phyloP scores from a whole-genome alignment of 345 rosid genomes.

The Brassica rapa region DNA sequence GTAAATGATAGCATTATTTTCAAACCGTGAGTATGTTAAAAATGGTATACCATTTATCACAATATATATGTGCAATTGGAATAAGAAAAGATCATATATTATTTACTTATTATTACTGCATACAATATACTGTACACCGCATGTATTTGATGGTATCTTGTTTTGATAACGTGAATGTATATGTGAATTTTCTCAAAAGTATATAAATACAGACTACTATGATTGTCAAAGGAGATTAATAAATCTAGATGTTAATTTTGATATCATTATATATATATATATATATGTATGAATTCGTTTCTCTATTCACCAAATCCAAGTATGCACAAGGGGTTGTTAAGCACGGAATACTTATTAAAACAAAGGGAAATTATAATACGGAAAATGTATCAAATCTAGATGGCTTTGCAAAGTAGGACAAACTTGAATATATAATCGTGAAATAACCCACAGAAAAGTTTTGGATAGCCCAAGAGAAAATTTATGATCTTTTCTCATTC shows the following conservation, averaged over 20 bases:
- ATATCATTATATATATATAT: not conserved
- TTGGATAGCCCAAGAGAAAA: not conserved
- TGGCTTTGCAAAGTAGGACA: not conserved
- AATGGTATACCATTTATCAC: not conserved
- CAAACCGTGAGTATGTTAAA: not conserved
- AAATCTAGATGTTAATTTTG: not conserved
- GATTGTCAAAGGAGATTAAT: not conserved
- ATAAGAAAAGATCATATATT: not conserved
- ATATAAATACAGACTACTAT: not conserved
- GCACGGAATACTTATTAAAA: not conserved
- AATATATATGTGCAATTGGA: not conserved
- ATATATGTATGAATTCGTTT: not conserved
- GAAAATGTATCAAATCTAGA: not conserved
- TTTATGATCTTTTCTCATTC: constrained; percentile 3
- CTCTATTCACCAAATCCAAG: not conserved
- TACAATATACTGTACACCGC: not conserved
- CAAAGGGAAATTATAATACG: not conserved
- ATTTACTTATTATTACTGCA: not conserved
- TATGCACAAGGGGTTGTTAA: not conserved
- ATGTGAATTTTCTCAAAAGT: not conserved
- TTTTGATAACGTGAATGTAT: not conserved
- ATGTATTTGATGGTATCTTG: not conserved
- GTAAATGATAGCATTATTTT: not conserved
- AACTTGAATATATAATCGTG: not conserved
- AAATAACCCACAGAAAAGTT: not conserved